Percentiles rank a stretch among this genome's conserved stretches.
Conservation (phyloP, 805 yeast genomes). For the Metschnikowia lachancei region DNA sequence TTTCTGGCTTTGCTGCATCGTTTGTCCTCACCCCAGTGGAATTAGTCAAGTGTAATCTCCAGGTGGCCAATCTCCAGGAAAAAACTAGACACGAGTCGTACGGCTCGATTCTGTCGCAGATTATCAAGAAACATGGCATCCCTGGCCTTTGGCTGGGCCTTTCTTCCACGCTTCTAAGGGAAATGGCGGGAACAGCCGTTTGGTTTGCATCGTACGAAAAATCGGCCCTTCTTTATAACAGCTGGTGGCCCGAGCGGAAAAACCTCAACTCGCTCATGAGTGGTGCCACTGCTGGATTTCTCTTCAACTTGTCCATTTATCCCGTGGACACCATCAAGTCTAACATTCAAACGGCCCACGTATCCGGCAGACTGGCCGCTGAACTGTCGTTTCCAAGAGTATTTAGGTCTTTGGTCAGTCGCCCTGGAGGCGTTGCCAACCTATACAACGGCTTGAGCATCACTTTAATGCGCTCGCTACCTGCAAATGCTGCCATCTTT, state of each 20-base stretch:
- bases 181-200: slow-evolving; percentile 84
- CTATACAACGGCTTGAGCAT: slow-evolving; percentile 85
- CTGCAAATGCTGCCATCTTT: slow-evolving; percentile 87
- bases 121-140: slow-evolving; percentile 54
- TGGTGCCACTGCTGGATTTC: slow-evolving; percentile 85
- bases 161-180: slow-evolving; percentile 74
- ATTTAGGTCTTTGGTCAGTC: slow-evolving; percentile 25
- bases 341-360: slow-evolving; percentile 66
- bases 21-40: slow-evolving; percentile 90
- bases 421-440: slow-evolving; percentile 60
- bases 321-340: slow-evolving; percentile 92
- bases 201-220: slow-evolving; percentile 92
- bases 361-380: slow-evolving; percentile 22
- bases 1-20: slow-evolving; percentile 80
- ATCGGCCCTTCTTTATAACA: slow-evolving; percentile 38
- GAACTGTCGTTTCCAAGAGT: slow-evolving; percentile 35
- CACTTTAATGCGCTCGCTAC: slow-evolving; percentile 76
- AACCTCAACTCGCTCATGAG: slow-evolving; percentile 59
- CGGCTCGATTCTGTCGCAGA: slow-evolving; percentile 31
- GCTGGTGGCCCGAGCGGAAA: slow-evolving; percentile 14
- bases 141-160: slow-evolving; percentile 87
- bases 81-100: slow-evolving; percentile 27
- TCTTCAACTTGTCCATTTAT: slow-evolving; percentile 74
- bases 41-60: slow-evolving; percentile 81
- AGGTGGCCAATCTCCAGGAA: slow-evolving; percentile 48